A percentile compares a stretch with the other conserved stretches of the same genome.
phyloP scores from a whole-genome alignment of 129 eudicot species.

The Calendula officinalis region DNA sequence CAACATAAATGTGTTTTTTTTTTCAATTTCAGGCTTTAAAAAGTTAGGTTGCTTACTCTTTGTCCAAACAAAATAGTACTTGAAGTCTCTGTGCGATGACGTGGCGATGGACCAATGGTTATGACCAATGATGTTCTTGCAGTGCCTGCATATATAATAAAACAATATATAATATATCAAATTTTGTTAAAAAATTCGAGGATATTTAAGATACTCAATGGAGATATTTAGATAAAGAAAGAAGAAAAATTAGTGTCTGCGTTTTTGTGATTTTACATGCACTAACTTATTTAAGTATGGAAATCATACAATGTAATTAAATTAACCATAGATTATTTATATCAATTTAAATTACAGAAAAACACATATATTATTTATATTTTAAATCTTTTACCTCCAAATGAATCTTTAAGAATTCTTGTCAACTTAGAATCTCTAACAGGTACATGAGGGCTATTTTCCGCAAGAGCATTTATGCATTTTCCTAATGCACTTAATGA shows the following conservation, averaged over 20 bases:
- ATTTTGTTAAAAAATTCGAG: background rate
- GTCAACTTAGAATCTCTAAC: slow-evolving; percentile 95
- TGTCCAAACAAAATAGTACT: slow-evolving; percentile 91
- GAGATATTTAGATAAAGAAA: background rate
- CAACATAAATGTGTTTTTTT: background rate
- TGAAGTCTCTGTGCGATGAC: slow-evolving; percentile 87
- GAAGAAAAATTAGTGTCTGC: background rate
- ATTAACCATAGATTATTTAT: background rate
- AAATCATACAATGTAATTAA: background rate
- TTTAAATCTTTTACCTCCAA: slow-evolving; percentile 61
- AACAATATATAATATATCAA: slow-evolving; percentile 11
- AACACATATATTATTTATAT: slow-evolving; percentile 6
- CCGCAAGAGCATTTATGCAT: slow-evolving; percentile 94
- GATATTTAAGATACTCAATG: slow-evolving; percentile 2
- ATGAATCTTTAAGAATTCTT: slow-evolving; percentile 88
- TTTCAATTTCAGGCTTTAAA: background rate
- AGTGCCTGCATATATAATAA: slow-evolving; percentile 48
- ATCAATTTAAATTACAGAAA: background rate
- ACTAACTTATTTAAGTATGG: background rate
- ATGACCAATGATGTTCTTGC: slow-evolving; percentile 83
- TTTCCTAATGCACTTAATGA: slow-evolving; percentile 90
- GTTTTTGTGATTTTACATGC: background rate
- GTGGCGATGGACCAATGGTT: slow-evolving; percentile 89
- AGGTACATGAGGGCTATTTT: slow-evolving; percentile 88
- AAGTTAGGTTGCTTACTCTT: slow-evolving; percentile 55